These are phyloP conservation scores for Diplodia seriata DNA, from an alignment of 2,329 filamentous ascomycete species.

Conservation along the genomic window DNA sequence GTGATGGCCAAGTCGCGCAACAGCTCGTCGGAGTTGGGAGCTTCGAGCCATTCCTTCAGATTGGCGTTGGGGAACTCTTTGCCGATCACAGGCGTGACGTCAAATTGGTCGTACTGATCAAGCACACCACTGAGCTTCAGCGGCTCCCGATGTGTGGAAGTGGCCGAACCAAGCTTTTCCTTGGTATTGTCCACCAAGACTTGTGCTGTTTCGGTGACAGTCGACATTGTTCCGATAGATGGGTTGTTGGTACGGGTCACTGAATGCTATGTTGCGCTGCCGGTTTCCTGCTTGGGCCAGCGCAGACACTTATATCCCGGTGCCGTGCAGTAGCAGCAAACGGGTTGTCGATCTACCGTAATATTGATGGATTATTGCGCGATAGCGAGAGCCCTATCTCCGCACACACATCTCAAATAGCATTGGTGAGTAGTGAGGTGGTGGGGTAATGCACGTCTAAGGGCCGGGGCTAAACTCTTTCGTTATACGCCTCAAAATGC, in stretches of 20 bases:
- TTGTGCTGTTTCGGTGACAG: conserved; percentile 2
- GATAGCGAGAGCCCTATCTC: not conserved
- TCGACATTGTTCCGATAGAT: not conserved
- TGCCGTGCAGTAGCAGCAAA: no score
- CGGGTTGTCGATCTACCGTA: not conserved
- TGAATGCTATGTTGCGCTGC: not conserved
- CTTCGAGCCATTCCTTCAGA: conserved; percentile 68
- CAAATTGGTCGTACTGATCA: conserved; percentile 62
- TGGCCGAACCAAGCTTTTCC: conserved; percentile 3
- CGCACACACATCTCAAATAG: not conserved
- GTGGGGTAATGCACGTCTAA: conserved; percentile 7
- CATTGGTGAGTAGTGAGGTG: conserved; percentile 1
- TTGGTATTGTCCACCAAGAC: conserved; percentile 19
- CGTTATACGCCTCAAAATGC: not conserved
- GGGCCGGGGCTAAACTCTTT: not conserved
- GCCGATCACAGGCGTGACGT: conserved; percentile 68
- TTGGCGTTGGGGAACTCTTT: conserved; percentile 65
- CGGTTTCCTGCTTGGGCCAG: not conserved
- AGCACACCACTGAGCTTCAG: conserved; percentile 60
- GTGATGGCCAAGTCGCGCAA: conserved; percentile 66
- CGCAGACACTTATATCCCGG: not conserved
- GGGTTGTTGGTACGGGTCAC: not conserved
- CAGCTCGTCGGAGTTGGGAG: conserved; percentile 67
- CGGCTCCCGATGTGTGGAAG: conserved; percentile 42
- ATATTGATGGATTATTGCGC: conserved; percentile 12